phyloP scores from a whole-genome alignment of 352 stramenopile genomes.

The Phytophthora fragariaefolia region DNA sequence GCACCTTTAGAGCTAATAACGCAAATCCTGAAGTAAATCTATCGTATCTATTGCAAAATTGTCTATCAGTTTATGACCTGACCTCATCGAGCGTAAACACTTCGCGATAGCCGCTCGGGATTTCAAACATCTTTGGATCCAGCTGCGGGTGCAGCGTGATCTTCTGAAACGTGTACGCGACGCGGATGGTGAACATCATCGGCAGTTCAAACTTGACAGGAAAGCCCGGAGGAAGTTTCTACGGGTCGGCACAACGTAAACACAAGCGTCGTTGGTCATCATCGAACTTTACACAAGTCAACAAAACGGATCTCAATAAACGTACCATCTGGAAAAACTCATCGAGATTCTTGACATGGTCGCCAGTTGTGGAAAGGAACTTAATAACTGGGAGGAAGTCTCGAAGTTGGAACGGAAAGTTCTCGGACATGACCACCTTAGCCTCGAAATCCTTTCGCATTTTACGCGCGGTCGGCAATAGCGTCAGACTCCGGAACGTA shows the following conservation, averaged over 20 bases:
- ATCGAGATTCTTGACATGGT: constrained; percentile 81
- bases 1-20: constrained; percentile 4
- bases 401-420: constrained; percentile 70
- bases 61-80: constrained; percentile 28
- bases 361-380: constrained; percentile 77
- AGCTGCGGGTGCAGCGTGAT: constrained; percentile 60
- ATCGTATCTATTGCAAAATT: constrained; percentile 19
- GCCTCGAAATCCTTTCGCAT: constrained; percentile 78
- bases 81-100: constrained; percentile 70
- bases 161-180: constrained; percentile 86
- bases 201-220: constrained; percentile 84
- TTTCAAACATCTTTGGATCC: constrained; percentile 58
- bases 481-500: constrained; percentile 69
- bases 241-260: constrained; percentile 1
- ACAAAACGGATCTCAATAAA: constrained; percentile 2
- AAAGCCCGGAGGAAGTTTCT: constrained; percentile 85
- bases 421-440: constrained; percentile 80
- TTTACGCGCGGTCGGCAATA: constrained; percentile 50
- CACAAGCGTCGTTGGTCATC: constrained; percentile 9
- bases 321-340: constrained; percentile 87
- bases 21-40: constrained; percentile 3
- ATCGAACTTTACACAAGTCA: background rate
- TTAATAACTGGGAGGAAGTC: constrained; percentile 83
- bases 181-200: constrained; percentile 83
- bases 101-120: constrained; percentile 58